A percentile compares a stretch with the other conserved stretches of the same genome.
Conservation (phyloP, 1,284 basidiomycete species). For the Bjerkandera adusta region DNA sequence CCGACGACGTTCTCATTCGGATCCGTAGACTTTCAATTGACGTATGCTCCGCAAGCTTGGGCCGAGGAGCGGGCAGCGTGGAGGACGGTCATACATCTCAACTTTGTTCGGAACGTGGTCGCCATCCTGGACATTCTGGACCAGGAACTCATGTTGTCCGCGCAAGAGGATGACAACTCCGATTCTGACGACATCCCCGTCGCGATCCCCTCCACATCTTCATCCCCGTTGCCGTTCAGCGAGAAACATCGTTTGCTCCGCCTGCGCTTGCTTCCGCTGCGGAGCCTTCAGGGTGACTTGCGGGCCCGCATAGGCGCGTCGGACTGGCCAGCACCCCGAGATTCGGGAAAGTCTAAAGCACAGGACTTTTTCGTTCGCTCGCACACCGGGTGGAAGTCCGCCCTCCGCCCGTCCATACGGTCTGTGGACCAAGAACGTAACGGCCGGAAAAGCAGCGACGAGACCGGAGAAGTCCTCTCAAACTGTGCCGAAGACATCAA, state of each 20-base stretch:
- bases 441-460: slow-evolving; percentile 29
- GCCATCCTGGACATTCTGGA: slow-evolving; percentile 53
- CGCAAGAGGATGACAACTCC: slow-evolving; percentile 17
- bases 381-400: slow-evolving; percentile 59
- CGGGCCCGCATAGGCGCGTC: slow-evolving; percentile 58
- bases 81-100: slow-evolving; percentile 73
- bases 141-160: slow-evolving; percentile 43
- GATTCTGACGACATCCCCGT: slow-evolving; percentile 32
- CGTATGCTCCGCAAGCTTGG: slow-evolving; percentile 66
- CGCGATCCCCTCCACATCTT: slow-evolving; percentile 4
- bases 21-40: slow-evolving; percentile 68
- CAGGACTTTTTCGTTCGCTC: slow-evolving; percentile 57
- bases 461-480: slow-evolving; percentile 51
- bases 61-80: slow-evolving; percentile 65
- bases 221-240: slow-evolving; percentile 28
- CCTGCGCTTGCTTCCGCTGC: slow-evolving; percentile 55
- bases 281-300: slow-evolving; percentile 55
- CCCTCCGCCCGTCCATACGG: slow-evolving; percentile 42
- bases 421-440: slow-evolving; percentile 38
- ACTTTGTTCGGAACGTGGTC: slow-evolving; percentile 69
- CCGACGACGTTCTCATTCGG: not conserved
- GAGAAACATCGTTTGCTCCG: slow-evolving; percentile 60
- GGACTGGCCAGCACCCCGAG: slow-evolving; percentile 37
- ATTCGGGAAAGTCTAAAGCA: not conserved
- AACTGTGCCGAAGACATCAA: slow-evolving; percentile 61